These are phyloP conservation scores for Pseudopediastrum boryanum DNA, from an alignment of 139 green algal species.

Conservation along the genomic window DNA sequence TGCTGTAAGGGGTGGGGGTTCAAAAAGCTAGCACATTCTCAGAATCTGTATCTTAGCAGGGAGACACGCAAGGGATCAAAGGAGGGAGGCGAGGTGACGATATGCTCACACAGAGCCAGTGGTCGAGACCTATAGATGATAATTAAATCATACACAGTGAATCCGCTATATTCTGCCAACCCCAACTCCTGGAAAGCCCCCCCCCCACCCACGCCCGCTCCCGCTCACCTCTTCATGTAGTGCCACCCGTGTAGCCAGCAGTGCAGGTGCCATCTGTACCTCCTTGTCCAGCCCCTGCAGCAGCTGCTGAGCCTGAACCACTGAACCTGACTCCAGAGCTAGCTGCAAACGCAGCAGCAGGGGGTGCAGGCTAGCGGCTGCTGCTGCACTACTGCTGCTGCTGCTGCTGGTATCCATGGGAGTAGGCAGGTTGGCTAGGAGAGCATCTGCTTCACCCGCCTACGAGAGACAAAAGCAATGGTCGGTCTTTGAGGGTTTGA, in stretches of 20 bases:
- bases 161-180: too few species aligned
- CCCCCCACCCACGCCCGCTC: background rate
- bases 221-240: constrained; percentile 55
- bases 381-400: constrained; percentile 3
- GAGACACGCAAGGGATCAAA: too few species aligned
- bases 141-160: too few species aligned
- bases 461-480: constrained; percentile 29
- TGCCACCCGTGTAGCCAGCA: constrained; percentile 68
- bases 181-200: too few species aligned
- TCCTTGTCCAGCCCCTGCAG: constrained; percentile 37
- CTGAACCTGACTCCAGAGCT: constrained; percentile 50
- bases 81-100: too few species aligned
- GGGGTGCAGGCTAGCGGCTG: constrained; percentile 39
- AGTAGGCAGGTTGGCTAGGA: constrained; percentile 47
- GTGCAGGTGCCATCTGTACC: constrained; percentile 4
- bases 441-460: constrained; percentile 58
- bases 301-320: constrained; percentile 7
- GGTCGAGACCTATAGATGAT: too few species aligned
- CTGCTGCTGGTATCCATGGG: background rate
- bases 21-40: too few species aligned
- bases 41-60: too few species aligned
- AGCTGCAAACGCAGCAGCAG: constrained; percentile 72
- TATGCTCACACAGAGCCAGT: too few species aligned
- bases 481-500: too few species aligned
- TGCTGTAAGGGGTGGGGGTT: too few species aligned